A percentile compares a stretch with the other conserved stretches of the same genome.
These are phyloP conservation scores for Spathaspora sp. DNA, from an alignment of 1,139 yeast species.

Conservation along the genomic window DNA sequence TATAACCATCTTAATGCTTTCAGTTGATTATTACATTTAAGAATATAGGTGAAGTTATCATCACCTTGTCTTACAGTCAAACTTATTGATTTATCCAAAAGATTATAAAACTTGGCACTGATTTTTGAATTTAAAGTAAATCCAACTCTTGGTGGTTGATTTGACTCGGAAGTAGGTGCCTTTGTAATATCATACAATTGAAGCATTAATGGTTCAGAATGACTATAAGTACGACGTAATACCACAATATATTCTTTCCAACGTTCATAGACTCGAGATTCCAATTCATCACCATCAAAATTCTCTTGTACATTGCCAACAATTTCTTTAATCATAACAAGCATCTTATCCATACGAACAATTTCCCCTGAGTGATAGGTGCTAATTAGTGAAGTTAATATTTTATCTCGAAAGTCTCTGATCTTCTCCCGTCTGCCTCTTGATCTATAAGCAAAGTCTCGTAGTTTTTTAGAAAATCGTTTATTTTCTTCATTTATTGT, in stretches of 20 bases:
- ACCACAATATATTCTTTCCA: constrained; percentile 78
- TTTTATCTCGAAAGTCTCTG: constrained; percentile 19
- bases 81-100: constrained; percentile 67
- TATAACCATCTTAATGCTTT: constrained; percentile 64
- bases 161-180: constrained; percentile 25
- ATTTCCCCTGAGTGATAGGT: constrained; percentile 55
- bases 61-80: constrained; percentile 24
- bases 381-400: constrained; percentile 24
- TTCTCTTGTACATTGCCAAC: constrained; percentile 15
- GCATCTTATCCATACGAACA: constrained; percentile 61
- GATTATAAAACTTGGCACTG: constrained; percentile 56
- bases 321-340: constrained; percentile 53
- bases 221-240: constrained; percentile 55
- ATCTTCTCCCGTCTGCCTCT: constrained; percentile 19
- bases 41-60: constrained; percentile 44
- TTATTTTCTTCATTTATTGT: constrained; percentile 22
- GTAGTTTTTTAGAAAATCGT: constrained; percentile 22
- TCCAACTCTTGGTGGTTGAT: constrained; percentile 22
- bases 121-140: constrained; percentile 22
- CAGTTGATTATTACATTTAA: constrained; percentile 52
- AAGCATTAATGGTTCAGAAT: constrained; percentile 49
- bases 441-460: constrained; percentile 24
- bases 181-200: constrained; percentile 59
- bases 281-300: constrained; percentile 42
- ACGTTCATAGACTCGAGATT: constrained; percentile 59